Conservation (phyloP, 2,329 filamentous ascomycete species). For the Ascochyta rabiei region DNA sequence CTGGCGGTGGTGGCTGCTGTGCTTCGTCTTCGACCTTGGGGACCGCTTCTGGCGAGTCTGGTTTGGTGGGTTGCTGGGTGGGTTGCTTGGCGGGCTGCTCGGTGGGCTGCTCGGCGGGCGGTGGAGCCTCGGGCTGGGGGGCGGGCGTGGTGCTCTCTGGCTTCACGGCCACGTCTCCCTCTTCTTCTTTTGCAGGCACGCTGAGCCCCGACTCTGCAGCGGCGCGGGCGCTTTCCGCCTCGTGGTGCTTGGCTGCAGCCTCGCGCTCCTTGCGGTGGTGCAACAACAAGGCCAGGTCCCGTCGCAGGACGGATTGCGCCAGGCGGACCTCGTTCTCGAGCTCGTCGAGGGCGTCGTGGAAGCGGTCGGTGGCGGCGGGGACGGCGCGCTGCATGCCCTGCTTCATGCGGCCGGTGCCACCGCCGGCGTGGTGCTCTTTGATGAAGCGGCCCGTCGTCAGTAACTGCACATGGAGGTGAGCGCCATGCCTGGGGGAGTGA, state of each 20-base stretch:
- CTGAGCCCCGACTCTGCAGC: constrained; percentile 36
- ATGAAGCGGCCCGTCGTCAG: constrained; percentile 54
- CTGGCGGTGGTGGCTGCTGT: constrained; percentile 20
- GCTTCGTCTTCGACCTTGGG: constrained; percentile 23
- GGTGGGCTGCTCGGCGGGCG: neutral
- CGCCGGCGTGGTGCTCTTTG: constrained; percentile 46
- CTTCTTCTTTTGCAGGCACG: constrained; percentile 12
- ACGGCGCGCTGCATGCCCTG: constrained; percentile 47
- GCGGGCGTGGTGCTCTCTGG: constrained; percentile 21
- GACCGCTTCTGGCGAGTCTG: constrained; percentile 16
- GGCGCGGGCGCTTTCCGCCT: constrained; percentile 40
- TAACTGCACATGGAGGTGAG: constrained; percentile 40
- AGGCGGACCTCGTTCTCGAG: constrained; percentile 54
- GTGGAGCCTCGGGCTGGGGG: constrained; percentile 14
- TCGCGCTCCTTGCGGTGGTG: constrained; percentile 45
- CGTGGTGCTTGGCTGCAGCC: constrained; percentile 39
- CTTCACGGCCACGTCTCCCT: constrained; percentile 17
- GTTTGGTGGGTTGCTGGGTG: constrained; percentile 6
- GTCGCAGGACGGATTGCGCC: constrained; percentile 43
- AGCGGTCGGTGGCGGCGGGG: constrained; percentile 50
- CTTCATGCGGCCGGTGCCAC: constrained; percentile 38
- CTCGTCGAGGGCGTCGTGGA: constrained; percentile 59
- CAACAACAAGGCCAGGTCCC: constrained; percentile 46
- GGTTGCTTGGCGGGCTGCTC: neutral
- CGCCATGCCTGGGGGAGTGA: constrained; percentile 5